Evolutionary conservation across 306 rosid species (phyloP), one percentile per base, ranked within the genome.

Genomic region (Lathyrus tuberosus): DNA sequence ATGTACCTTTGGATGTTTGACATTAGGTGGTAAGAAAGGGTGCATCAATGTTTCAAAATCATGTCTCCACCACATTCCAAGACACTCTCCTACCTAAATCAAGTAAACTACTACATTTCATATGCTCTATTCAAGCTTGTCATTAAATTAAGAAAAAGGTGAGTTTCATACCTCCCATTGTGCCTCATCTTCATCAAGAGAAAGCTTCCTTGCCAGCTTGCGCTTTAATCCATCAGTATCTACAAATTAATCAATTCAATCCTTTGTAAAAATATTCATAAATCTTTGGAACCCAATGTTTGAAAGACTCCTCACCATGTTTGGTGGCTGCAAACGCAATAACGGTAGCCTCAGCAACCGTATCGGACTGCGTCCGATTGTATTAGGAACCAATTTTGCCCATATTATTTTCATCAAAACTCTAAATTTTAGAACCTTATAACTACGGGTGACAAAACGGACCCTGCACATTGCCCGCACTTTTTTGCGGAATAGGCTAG

Each of bases 31-130:
- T 79, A 90, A 69, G 80, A 81, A 82, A 14, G 89, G 94, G 52
- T 78, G 78, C 68, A 74, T 80, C 76, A 77, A 74, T n/a, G 96
- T 74, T 71, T 87, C 95, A 12, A 88, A 93, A 73, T 90, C 90
- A 46, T 87, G 81, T 62, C 84, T 86, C 97, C 97, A 88, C 97
- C 94, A 90, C 85, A 79, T 84, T 69, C 93, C 98, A 62, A 93
- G 91, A 69, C 91, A 87, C 69, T 90, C 96, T 15, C 89, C 87
- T 40, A 93, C 94, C 98, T 93, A 65, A 52, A 70, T 28, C 68
- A 68, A 53, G 52, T 38, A 43, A 51, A 58, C 14, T 31, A 58
- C 16, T 18, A 40, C 0, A 28, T 41, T 53, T 79, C 33, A 53
- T 10, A 20, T 24, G 8, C 60, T 53, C n/a, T 54, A 54, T 24